These are phyloP conservation scores for Tritrichomonas foetus DNA, from an alignment of 208 protist species.

Conservation along the genomic window DNA sequence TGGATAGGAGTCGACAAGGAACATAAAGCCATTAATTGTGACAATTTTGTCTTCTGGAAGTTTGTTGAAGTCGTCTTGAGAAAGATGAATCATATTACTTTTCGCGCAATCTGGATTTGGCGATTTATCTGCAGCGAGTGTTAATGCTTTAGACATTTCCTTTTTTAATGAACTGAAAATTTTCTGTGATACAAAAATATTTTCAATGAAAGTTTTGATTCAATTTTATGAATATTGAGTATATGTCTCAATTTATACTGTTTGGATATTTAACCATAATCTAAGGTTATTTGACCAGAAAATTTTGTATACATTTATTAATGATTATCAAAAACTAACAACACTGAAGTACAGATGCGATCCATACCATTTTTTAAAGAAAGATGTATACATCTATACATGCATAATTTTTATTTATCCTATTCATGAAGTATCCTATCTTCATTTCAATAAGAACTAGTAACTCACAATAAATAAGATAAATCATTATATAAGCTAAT, in stretches of 20 bases:
- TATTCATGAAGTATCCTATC: too few relatives aligned
- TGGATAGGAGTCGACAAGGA: not conserved
- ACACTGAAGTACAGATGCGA: too few relatives aligned
- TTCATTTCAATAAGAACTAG: too few relatives aligned
- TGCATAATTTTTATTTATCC: too few relatives aligned
- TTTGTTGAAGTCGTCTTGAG: not conserved
- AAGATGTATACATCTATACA: too few relatives aligned
- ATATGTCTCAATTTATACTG: not conserved
- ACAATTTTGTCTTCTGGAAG: not conserved
- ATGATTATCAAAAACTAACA: too few relatives aligned
- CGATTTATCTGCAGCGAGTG: not conserved
- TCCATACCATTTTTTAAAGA: too few relatives aligned
- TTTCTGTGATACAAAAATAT: not conserved
- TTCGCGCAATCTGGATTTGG: not conserved
- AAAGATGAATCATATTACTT: not conserved
- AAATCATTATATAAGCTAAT: not conserved
- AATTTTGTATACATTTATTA: not conserved
- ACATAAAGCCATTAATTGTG: not conserved
- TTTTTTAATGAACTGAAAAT: not conserved
- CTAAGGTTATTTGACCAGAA: not conserved
- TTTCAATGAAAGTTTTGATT: not conserved
- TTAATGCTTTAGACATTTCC: not conserved
- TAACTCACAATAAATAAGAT: too few relatives aligned
- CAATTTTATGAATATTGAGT: not conserved
- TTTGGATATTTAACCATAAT: not conserved